These are phyloP conservation scores for Peronospora destructor DNA, from an alignment of 352 stramenopile genomes.

Conservation along the genomic window DNA sequence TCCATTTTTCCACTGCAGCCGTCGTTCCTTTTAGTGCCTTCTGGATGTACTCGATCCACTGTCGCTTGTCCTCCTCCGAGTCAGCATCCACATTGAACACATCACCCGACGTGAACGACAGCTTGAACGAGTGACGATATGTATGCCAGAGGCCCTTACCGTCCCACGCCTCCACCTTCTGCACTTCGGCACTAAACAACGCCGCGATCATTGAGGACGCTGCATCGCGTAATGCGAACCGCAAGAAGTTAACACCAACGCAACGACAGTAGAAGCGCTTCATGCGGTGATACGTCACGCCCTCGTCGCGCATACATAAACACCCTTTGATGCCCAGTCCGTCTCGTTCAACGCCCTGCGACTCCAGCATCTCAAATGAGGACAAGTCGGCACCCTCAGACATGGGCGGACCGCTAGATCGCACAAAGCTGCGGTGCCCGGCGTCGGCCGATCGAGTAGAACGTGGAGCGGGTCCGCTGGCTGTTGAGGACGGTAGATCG, in stretches of 20 bases:
- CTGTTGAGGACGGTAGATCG: constrained; percentile 14
- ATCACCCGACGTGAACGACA: constrained; percentile 62
- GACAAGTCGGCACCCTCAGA: constrained; percentile 23
- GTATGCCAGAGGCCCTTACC: constrained; percentile 74
- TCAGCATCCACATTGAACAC: constrained; percentile 79
- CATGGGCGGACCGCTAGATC: constrained; percentile 15
- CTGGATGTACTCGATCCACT: constrained; percentile 78
- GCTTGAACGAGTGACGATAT: constrained; percentile 82
- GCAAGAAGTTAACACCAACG: constrained; percentile 73
- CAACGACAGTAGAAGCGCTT: constrained; percentile 79
- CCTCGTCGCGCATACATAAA: constrained; percentile 76
- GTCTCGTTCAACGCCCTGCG: constrained; percentile 44
- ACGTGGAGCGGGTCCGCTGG: constrained; percentile 10
- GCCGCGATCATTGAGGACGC: constrained; percentile 53
- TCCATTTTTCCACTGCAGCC: constrained; percentile 37
- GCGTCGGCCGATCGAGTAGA: constrained; percentile 14
- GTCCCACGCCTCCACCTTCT: constrained; percentile 80
- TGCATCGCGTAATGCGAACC: constrained; percentile 62
- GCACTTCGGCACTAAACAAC: constrained; percentile 58
- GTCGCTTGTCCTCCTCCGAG: constrained; percentile 69
- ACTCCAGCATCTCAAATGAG: constrained; percentile 24
- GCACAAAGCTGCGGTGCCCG: constrained; percentile 13
- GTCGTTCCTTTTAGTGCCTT: constrained; percentile 40
- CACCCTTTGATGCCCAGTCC: constrained; percentile 69
- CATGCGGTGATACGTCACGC: constrained; percentile 82